Evolutionary conservation across 75 land plant genomes (phyloP).

Genomic region (Pseudotsuga menziesii): DNA sequence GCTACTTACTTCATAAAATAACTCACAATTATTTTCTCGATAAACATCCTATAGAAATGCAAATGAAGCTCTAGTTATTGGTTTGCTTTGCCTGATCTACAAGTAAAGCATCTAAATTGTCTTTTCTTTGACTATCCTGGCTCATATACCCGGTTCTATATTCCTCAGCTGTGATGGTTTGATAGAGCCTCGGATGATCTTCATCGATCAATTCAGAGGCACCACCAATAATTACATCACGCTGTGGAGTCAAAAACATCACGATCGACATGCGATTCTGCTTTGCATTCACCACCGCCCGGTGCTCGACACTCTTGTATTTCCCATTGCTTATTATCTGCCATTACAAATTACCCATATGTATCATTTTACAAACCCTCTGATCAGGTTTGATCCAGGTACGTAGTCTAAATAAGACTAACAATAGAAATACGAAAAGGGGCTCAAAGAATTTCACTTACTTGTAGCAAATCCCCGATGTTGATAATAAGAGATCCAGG

Average conservation of each 20-base stretch:
- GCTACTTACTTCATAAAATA: no score
- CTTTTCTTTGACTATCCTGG: not conserved
- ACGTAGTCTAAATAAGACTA: no score
- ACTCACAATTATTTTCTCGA: no score
- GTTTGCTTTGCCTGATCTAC: not conserved
- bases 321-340: conserved; percentile 45
- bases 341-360: not conserved
- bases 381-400: no score
- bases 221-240: conserved; percentile 22
- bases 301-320: conserved; percentile 40
- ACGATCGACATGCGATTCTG: conserved; percentile 28
- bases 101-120: not conserved
- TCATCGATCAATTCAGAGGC: conserved; percentile 32
- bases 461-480: conserved; percentile 29
- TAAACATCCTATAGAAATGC: no score
- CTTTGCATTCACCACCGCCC: conserved; percentile 30
- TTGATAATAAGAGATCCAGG: conserved; percentile 25
- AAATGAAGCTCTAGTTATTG: no score
- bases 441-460: not conserved
- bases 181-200: conserved; percentile 14
- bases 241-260: conserved; percentile 22
- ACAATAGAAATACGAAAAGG: not conserved
- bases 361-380: no score
- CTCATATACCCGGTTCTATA: not conserved
- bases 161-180: conserved; percentile 12